Percentiles rank a stretch among this genome's conserved stretches.
phyloP scores from a whole-genome alignment of 2,329 filamentous ascomycete genomes.

The Trichoderma citrinoviride region DNA sequence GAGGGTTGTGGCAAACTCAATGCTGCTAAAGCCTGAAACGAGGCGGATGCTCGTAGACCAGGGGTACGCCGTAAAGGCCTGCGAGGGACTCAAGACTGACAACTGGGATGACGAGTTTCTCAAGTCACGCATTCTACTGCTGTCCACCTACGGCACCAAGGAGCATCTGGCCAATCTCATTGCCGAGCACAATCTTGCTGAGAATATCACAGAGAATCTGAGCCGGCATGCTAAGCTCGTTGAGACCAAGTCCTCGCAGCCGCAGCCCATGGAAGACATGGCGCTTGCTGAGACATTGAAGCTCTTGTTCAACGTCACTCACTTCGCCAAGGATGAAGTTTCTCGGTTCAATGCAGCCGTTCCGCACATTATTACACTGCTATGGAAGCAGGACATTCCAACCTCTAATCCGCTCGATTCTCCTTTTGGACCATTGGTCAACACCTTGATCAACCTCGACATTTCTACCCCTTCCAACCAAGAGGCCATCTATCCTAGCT shows the following conservation, averaged over 20 bases:
- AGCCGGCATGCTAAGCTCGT: constrained; percentile 60
- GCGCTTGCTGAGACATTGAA: constrained; percentile 82
- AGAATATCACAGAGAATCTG: constrained; percentile 68
- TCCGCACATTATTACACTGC: constrained; percentile 66
- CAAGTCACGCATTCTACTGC: constrained; percentile 45
- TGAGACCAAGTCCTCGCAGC: constrained; percentile 28
- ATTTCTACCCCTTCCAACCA: constrained; percentile 54
- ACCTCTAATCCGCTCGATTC: constrained; percentile 67
- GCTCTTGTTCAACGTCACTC: constrained; percentile 82
- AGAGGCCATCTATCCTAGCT: constrained; percentile 64
- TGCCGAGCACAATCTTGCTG: constrained; percentile 40
- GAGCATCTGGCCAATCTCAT: constrained; percentile 50
- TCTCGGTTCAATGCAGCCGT: constrained; percentile 65
- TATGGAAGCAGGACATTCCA: constrained; percentile 59
- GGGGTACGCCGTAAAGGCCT: constrained; percentile 61
- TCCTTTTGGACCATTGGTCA: constrained; percentile 69
- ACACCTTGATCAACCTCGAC: constrained; percentile 77
- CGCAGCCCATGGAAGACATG: constrained; percentile 68
- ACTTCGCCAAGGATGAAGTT: constrained; percentile 63
- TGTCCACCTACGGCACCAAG: constrained; percentile 49
- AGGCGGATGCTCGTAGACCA: constrained; percentile 38
- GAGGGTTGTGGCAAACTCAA: constrained; percentile 77
- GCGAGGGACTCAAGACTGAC: constrained; percentile 68
- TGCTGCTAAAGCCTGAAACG: constrained; percentile 54
- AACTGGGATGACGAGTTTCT: constrained; percentile 85